Base-by-base conservation (phyloP, 2,329 filamentous ascomycete species). In the Dryadomyces quercus-mongolicae region DNA sequence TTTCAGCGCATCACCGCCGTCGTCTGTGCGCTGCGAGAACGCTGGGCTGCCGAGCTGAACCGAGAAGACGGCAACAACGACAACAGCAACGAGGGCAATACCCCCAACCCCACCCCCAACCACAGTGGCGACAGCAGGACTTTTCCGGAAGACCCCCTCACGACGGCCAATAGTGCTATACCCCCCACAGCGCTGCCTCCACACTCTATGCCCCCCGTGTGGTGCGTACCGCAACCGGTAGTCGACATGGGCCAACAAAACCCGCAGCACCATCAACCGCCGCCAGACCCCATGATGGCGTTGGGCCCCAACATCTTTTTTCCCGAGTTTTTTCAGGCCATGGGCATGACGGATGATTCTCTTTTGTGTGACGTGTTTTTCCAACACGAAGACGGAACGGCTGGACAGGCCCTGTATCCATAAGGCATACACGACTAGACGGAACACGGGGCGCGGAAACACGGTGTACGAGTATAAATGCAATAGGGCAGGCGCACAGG, bases 311-410 rank as follows among this genome's bases (percentile, higher is more conserved):
- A 42, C 12, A 42, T 13, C 38, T 22, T 49, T 21, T 50, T 53
- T 20, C 38, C 55, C 3, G 55, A 58, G 13, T 20, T 56, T 25
- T 44, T 56, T 20, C 34, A 51, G n/a, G 43, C 46, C 36, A 49
- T 56, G 56, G 56, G 54, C 47, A 20, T 56, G 36, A 46, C 56
- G 6, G 54, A 54, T 1, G 56, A 58, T 40, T 52, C 51, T 31
- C 49, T 56, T 49, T 53, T 58, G 13, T 58, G 56, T 54, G 55
- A 58, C 31, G 43, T 54, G 18, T 56, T 58, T 3, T 21, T 56
- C 2, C 48, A 48, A 6, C 48, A 48, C n/a, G 34, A 50, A 8
- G 48, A 47, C 20, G 45, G 34, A n/a, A 15, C n/a, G 16, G 48
- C 34, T 15, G 34, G 43, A 45, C 18, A 45, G 13, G 43, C n/a